Evolutionary conservation across 108 stramenopile genomes (phyloP).

Genomic region (Pseudonitzschia multiseries): DNA sequence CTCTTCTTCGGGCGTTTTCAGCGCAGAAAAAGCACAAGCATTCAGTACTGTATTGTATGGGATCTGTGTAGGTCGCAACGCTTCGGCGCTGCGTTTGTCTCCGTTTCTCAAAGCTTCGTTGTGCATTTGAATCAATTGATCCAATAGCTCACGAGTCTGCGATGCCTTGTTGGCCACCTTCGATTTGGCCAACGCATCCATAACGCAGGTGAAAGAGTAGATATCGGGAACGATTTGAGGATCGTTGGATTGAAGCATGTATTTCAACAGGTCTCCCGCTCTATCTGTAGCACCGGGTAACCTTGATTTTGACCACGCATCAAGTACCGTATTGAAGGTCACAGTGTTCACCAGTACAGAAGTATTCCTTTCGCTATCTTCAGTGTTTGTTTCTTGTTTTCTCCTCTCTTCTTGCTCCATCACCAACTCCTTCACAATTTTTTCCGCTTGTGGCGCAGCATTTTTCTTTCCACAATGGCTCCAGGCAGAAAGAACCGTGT

Average conservation of each 20-base stretch:
- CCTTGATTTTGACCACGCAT: conserved; percentile 55
- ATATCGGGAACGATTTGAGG: conserved; percentile 50
- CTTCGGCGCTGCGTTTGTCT: neutral
- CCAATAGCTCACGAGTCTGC: conserved; percentile 40
- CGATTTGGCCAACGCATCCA: conserved; percentile 66
- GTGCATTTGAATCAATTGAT: conserved; percentile 44
- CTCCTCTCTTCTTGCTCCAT: neutral
- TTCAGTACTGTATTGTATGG: conserved; percentile 71
- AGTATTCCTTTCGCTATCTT: conserved; percentile 1
- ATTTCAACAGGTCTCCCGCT: conserved; percentile 49
- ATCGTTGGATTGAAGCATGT: conserved; percentile 48
- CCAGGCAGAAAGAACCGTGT: conserved; percentile 65
- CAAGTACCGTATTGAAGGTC: conserved; percentile 63
- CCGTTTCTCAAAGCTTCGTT: conserved; percentile 19
- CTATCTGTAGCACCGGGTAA: conserved; percentile 38
- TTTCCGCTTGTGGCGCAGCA: conserved; percentile 60
- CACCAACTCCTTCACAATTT: conserved; percentile 51
- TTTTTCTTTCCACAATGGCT: conserved; percentile 46
- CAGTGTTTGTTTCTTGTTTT: conserved; percentile 31
- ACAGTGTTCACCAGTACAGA: conserved; percentile 43
- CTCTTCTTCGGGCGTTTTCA: conserved; percentile 39
- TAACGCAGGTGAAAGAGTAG: conserved; percentile 56
- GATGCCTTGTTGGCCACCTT: conserved; percentile 52
- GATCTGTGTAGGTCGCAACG: conserved; percentile 48
- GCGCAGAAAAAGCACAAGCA: conserved; percentile 68